Evolutionary conservation across 805 yeast species (phyloP).

Genomic region (Nakazawaea sp.): DNA sequence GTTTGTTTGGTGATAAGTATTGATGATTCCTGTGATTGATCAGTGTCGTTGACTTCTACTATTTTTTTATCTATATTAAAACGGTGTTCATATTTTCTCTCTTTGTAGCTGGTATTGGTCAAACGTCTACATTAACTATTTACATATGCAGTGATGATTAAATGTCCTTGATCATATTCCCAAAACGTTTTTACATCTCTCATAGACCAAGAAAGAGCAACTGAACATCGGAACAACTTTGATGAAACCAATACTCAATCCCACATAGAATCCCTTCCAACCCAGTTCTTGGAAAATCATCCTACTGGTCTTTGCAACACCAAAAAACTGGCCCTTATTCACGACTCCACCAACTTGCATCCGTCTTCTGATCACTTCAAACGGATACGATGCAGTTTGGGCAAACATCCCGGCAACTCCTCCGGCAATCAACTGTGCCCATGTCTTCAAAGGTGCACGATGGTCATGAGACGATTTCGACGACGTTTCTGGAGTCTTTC

Average conservation of each 20-base stretch:
- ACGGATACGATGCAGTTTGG: slow-evolving; percentile 95
- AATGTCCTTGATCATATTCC: slow-evolving; percentile 35
- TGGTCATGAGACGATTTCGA: slow-evolving; percentile 31
- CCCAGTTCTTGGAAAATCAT: slow-evolving; percentile 72
- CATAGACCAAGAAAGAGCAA: slow-evolving; percentile 91
- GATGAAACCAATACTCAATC: slow-evolving; percentile 89
- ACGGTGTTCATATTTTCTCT: no score
- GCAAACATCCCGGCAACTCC: slow-evolving; percentile 94
- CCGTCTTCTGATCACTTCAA: slow-evolving; percentile 89
- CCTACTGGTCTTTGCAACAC: slow-evolving; percentile 47
- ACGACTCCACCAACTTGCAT: slow-evolving; percentile 90
- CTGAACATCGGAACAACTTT: slow-evolving; percentile 97
- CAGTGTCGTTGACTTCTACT: no score
- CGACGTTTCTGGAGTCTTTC: slow-evolving; percentile 14
- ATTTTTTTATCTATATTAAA: no score
- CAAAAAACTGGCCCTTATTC: slow-evolving; percentile 42
- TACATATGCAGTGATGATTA: background rate
- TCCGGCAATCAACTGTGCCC: slow-evolving; percentile 94
- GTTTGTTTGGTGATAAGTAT: slow-evolving; percentile 47
- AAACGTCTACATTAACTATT: no score
- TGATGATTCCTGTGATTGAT: slow-evolving; percentile 9
- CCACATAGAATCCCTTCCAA: slow-evolving; percentile 83
- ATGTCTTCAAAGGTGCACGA: slow-evolving; percentile 67
- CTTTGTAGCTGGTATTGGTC: no score
- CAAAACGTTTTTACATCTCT: slow-evolving; percentile 65